Percentiles rank a stretch among this genome's conserved stretches.
Evolutionary conservation across 2,329 filamentous ascomycete species (phyloP).

Genomic region (Daldinia sp.): DNA sequence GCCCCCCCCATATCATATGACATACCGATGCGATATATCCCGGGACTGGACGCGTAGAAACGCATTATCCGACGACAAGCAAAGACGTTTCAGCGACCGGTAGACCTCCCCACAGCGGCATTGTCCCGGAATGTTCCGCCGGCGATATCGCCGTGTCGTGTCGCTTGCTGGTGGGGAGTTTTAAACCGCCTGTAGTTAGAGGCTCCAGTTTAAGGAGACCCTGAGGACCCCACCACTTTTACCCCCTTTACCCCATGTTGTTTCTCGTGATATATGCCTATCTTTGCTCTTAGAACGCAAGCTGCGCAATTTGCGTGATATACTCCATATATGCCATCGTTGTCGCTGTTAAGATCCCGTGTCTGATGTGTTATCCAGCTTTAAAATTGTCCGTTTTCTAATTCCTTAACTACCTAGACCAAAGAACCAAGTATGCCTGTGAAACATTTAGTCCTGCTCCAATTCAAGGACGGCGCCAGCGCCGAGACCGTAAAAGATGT

Average conservation of each 20-base stretch:
- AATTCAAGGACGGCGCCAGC: constrained; percentile 46
- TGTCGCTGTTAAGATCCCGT: background rate
- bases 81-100: background rate
- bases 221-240: background rate
- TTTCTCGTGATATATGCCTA: background rate
- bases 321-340: background rate
- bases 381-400: background rate
- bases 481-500: constrained; percentile 34
- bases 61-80: background rate
- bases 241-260: background rate
- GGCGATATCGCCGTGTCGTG: background rate
- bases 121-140: background rate
- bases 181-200: background rate
- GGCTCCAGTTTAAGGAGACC: background rate
- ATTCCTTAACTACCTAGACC: background rate
- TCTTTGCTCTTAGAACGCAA: no score
- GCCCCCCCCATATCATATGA: background rate
- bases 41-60: background rate
- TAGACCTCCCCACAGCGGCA: background rate
- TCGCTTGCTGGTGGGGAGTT: background rate
- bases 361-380: background rate
- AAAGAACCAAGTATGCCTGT: constrained; percentile 37
- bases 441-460: constrained; percentile 49
- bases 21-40: background rate
- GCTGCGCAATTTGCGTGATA: background rate